A percentile compares a stretch with the other conserved stretches of the same genome.
Evolutionary conservation across 1,139 yeast species (phyloP).

Genomic region (Kodamaea ohmeri): DNA sequence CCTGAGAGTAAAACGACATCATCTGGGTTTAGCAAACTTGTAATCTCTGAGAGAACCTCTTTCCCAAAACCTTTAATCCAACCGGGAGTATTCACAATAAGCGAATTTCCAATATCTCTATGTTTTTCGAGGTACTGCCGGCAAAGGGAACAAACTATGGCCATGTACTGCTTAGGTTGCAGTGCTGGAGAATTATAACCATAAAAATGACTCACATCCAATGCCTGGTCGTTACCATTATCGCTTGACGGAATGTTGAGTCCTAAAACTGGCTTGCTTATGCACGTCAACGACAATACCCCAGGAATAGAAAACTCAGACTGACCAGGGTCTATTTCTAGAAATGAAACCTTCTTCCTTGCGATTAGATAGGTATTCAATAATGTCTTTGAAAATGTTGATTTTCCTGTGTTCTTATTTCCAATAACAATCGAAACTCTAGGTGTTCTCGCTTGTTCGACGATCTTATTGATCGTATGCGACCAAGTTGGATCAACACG

Average conservation of each 20-base stretch:
- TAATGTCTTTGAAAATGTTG: constrained; percentile 62
- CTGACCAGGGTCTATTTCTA: constrained; percentile 93
- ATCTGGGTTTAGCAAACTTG: constrained; percentile 50
- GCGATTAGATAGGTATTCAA: constrained; percentile 40
- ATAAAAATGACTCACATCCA: constrained; percentile 38
- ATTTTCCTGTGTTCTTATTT: constrained; percentile 78
- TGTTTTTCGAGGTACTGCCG: constrained; percentile 25
- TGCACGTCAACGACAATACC: constrained; percentile 48
- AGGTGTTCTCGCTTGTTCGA: constrained; percentile 11
- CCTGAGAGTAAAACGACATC: constrained; percentile 42
- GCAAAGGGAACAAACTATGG: constrained; percentile 44
- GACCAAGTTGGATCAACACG: constrained; percentile 24
- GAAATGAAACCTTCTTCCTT: constrained; percentile 33
- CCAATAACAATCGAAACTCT: constrained; percentile 35
- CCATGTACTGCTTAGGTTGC: constrained; percentile 57
- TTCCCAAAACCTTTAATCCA: constrained; percentile 92
- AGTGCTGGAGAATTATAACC: constrained; percentile 77
- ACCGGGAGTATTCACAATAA: constrained; percentile 83
- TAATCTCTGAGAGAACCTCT: constrained; percentile 53
- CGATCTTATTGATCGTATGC: constrained; percentile 12
- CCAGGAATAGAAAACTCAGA: constrained; percentile 78
- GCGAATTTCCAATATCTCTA: constrained; percentile 34
- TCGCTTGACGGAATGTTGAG: constrained; percentile 16
- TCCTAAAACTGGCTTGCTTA: constrained; percentile 27
- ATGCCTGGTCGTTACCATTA: constrained; percentile 12